These are phyloP conservation scores for Thuidium tamariscinum DNA, from an alignment of 225 moss, liverwort and hornwort genomes.

Conservation along the genomic window DNA sequence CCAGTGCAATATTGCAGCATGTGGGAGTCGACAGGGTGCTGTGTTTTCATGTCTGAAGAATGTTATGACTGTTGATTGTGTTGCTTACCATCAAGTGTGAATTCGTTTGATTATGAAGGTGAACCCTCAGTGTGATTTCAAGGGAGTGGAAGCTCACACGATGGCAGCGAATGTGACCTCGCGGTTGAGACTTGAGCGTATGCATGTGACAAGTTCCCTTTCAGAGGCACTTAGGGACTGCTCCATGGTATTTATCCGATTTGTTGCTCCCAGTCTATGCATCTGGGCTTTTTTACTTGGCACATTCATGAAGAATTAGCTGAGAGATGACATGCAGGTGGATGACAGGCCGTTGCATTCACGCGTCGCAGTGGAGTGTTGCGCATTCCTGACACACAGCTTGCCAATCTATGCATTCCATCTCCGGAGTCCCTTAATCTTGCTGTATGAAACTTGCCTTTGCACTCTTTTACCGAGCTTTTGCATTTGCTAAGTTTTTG, in stretches of 20 bases:
- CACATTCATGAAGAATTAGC: background rate
- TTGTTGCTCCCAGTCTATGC: background rate
- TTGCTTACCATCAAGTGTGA: background rate
- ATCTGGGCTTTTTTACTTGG: background rate
- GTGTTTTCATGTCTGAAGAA: background rate
- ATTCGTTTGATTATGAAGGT: conserved; percentile 15
- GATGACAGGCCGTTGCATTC: conserved; percentile 48
- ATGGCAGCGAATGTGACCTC: conserved; percentile 49
- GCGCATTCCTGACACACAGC: conserved; percentile 35
- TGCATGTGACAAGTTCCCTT: conserved; percentile 19
- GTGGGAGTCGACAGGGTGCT: background rate
- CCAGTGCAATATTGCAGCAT: background rate
- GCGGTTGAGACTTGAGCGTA: conserved; percentile 15
- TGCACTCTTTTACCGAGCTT: background rate
- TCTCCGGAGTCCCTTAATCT: conserved; percentile 5
- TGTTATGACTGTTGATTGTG: background rate
- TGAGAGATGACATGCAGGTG: conserved; percentile 19
- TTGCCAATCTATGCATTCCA: conserved; percentile 22
- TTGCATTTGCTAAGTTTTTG: background rate
- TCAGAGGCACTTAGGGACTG: conserved; percentile 32
- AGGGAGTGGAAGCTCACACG: conserved; percentile 35
- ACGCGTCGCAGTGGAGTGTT: conserved; percentile 36
- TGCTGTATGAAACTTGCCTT: conserved; percentile 5
- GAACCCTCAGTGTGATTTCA: conserved; percentile 36
- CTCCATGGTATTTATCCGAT: conserved; percentile 19